phyloP scores from a whole-genome alignment of 225 moss, liverwort and hornwort genomes.

The Rhytidiadelphus loreus region DNA sequence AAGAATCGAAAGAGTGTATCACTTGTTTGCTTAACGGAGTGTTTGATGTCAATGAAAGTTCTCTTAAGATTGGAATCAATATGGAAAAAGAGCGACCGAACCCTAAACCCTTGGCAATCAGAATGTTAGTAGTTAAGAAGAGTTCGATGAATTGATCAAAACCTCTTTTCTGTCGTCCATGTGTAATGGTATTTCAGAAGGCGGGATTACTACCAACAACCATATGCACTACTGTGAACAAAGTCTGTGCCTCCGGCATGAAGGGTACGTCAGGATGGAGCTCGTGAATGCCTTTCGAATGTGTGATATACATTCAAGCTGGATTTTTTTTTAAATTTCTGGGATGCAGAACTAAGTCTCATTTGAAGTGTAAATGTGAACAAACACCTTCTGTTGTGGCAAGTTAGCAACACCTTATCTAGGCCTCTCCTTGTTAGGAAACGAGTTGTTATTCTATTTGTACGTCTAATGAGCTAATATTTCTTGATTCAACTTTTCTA shows the following conservation, averaged over 20 bases:
- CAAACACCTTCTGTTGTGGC: background rate
- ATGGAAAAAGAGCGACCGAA: background rate
- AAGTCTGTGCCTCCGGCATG: slow-evolving; percentile 96
- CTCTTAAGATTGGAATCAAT: background rate
- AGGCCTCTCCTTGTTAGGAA: background rate
- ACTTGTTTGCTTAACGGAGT: background rate
- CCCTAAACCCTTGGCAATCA: background rate
- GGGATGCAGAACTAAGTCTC: background rate
- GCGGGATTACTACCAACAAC: slow-evolving; percentile 57
- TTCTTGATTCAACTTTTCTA: background rate
- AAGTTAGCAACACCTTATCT: background rate
- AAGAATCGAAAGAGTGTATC: background rate
- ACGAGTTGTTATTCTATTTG: background rate
- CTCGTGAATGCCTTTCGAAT: background rate
- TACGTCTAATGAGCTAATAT: background rate
- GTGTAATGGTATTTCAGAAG: slow-evolving; percentile 33
- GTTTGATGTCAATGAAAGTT: background rate
- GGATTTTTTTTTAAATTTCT: background rate
- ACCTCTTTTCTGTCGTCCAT: background rate
- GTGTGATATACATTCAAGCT: background rate
- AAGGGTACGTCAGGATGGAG: slow-evolving; percentile 38
- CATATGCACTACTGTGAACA: slow-evolving; percentile 89
- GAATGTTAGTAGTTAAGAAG: background rate
- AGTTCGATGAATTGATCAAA: background rate
- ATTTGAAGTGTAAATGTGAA: background rate